phyloP scores from a whole-genome alignment of 176 grass and related monocot species.

The Puccinellia tenuiflora region DNA sequence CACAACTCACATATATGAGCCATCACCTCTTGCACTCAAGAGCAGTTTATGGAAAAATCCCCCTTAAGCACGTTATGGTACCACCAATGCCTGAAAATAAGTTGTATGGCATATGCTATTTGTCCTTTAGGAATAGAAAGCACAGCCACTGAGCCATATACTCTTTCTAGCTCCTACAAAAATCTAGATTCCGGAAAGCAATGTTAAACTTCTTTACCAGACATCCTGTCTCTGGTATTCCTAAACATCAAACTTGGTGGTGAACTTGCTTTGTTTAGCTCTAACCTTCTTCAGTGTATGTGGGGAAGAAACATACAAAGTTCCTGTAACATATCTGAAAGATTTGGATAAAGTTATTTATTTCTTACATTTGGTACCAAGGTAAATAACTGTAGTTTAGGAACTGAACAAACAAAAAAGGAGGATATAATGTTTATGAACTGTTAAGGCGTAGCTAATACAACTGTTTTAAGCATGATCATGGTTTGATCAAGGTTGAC shows the following conservation, averaged over 20 bases:
- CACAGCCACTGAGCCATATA: neutral
- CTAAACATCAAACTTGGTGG: neutral
- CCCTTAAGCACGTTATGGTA: neutral
- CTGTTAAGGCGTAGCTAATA: neutral
- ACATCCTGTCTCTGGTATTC: neutral
- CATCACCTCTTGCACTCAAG: neutral
- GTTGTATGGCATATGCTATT: neutral
- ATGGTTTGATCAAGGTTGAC: neutral
- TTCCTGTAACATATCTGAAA: neutral
- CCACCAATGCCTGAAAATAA: constrained; percentile 6
- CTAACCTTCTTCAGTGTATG: neutral
- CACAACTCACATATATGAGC: neutral
- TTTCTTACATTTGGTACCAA: constrained; percentile 8
- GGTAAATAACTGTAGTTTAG: neutral
- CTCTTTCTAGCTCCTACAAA: neutral
- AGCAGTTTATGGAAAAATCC: neutral
- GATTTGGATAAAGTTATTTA: neutral
- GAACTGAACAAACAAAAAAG: neutral
- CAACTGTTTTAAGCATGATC: neutral
- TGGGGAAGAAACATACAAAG: neutral
- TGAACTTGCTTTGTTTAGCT: neutral
- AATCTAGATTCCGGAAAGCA: neutral
- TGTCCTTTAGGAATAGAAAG: neutral
- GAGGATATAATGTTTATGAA: neutral
- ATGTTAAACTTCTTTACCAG: neutral